Base-by-base conservation (phyloP, 108 stramenopile species). In the Cyclotella sp. region DNA sequence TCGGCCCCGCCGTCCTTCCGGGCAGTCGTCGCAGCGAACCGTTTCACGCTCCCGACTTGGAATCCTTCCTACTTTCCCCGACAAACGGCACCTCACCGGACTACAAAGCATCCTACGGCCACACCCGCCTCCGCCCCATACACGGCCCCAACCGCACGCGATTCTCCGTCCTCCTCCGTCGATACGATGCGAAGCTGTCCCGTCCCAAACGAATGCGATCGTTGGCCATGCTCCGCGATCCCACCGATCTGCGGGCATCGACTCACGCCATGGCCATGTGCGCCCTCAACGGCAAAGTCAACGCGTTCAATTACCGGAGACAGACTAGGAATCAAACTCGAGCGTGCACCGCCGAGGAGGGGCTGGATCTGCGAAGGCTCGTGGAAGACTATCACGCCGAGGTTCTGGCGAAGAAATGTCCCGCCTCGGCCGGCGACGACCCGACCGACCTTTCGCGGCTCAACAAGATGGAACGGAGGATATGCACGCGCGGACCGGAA, bases 231-330 rank as follows among this genome's bases (percentile, higher is more conserved):
- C 40, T 76, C 13, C 54, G 75, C 0, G 75, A 76, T 10, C 75
- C 75, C 3, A 60, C 45, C 27, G 16, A 76, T 51, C 46, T 76
- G 2, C 55, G 75, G 5, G 75, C 75, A 5, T 76, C 75, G 1
- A 39, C 40, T 40, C 65, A 76, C 30, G 75, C 75, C 57, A 76
- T 76, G 75, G 67, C 75, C 18, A 76, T 76, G 75, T 76, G 75
- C 34, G 65, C 65, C 22, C 26, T 76, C 2, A 76, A 76, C 49
- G 75, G 75, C 19, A 76, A 61, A 59, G 75, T 76, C 26, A 44
- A 59, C 16, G n/a, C 52, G 8, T 47, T 46, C 14, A 75, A 75
- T 29, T 66, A 34, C 26, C 15, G 55, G 29, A 51, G 74, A 55
- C 24, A 41, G 29, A 53, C 29, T 30, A 4, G 22, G 0, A 62